Conservation (phyloP, 768 basidiomycete genomes). For the Leccinum truebloodii region DNA sequence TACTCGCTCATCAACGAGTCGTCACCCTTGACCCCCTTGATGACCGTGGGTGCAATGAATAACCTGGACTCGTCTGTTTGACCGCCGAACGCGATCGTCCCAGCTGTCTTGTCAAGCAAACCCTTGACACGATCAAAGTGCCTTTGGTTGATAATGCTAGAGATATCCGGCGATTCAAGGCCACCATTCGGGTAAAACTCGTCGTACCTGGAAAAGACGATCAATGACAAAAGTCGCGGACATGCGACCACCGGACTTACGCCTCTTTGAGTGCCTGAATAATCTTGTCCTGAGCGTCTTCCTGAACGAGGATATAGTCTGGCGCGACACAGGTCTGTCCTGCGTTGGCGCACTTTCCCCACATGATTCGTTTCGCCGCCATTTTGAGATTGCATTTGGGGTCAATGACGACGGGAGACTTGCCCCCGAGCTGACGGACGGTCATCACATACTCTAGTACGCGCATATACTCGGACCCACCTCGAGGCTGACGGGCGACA, state of each 20-base stretch:
- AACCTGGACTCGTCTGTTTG: slow-evolving; percentile 53
- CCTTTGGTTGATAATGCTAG: slow-evolving; percentile 51
- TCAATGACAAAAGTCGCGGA: background rate
- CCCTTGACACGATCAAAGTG: slow-evolving; percentile 61
- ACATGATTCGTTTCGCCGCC: slow-evolving; percentile 68
- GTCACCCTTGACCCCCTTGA: slow-evolving; percentile 57
- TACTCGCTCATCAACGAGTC: slow-evolving; percentile 81
- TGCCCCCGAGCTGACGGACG: slow-evolving; percentile 58
- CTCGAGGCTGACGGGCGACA: slow-evolving; percentile 68
- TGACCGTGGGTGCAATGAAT: slow-evolving; percentile 74
- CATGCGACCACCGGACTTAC: slow-evolving; percentile 29
- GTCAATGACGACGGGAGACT: slow-evolving; percentile 79
- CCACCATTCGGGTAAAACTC: slow-evolving; percentile 46
- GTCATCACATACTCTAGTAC: background rate
- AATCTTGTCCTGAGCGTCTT: slow-evolving; percentile 40
- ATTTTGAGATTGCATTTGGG: slow-evolving; percentile 63
- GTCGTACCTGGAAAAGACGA: slow-evolving; percentile 18
- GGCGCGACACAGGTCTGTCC: slow-evolving; percentile 77
- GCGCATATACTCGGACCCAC: slow-evolving; percentile 27
- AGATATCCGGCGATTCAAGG: slow-evolving; percentile 42
- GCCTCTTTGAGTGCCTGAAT: slow-evolving; percentile 43
- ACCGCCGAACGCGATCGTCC: slow-evolving; percentile 68
- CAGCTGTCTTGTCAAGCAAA: slow-evolving; percentile 64
- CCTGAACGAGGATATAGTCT: slow-evolving; percentile 50
- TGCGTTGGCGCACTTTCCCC: slow-evolving; percentile 77